phyloP scores from a whole-genome alignment of 2,329 filamentous ascomycete species.

The Xylaria sp. region DNA sequence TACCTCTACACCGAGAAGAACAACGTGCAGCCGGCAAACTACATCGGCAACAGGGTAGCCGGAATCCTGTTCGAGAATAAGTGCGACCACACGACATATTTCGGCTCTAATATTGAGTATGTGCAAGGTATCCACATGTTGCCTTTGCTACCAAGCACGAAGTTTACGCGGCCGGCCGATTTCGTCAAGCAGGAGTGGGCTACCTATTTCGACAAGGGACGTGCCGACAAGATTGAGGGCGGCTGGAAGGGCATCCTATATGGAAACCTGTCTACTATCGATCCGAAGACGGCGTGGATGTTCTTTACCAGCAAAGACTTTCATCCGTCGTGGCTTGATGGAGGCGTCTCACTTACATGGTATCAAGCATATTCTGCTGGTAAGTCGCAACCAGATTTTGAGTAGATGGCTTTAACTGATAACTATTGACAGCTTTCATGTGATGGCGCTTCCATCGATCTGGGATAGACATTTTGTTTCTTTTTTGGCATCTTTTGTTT shows the following conservation, averaged over 20 bases:
- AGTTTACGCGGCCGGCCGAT: constrained; percentile 70
- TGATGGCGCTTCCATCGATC: constrained; percentile 22
- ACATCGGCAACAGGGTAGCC: constrained; percentile 79
- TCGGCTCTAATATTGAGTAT: constrained; percentile 77
- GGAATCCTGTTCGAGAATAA: constrained; percentile 93
- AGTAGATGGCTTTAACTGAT: constrained; percentile 20
- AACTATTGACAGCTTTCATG: constrained; percentile 44
- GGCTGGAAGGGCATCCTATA: constrained; percentile 90
- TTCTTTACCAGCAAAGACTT: constrained; percentile 79
- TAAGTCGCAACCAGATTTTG: constrained; percentile 53
- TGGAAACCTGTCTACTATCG: constrained; percentile 81
- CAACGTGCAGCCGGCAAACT: constrained; percentile 74
- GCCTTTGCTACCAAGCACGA: constrained; percentile 69
- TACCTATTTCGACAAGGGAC: constrained; percentile 75
- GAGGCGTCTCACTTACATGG: constrained; percentile 85
- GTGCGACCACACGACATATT: constrained; percentile 91
- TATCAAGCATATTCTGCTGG: constrained; percentile 83
- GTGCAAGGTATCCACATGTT: constrained; percentile 81
- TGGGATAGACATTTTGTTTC: not conserved
- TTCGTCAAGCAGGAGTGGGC: constrained; percentile 90
- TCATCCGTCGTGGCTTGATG: constrained; percentile 76
- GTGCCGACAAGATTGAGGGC: constrained; percentile 71
- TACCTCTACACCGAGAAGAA: constrained; percentile 82
- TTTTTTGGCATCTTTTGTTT: constrained; percentile 11
- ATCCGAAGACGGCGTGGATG: constrained; percentile 74